Base-by-base conservation (phyloP, 1,139 yeast species). In the Geotrichum citri-aurantii region DNA sequence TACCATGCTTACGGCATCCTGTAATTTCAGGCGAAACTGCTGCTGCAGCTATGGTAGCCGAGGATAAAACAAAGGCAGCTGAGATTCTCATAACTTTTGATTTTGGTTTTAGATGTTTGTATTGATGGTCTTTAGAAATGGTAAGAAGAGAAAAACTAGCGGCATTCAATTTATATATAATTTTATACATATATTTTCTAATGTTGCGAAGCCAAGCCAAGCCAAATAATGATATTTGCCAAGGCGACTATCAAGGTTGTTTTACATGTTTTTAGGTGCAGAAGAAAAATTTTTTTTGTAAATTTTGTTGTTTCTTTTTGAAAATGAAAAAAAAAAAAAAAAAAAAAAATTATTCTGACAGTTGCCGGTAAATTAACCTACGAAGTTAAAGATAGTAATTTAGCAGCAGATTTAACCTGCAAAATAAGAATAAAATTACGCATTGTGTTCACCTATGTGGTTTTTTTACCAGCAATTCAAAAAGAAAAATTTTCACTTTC, bases 1-100 rank as follows among this genome's bases (percentile, higher is more conserved):
- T 31, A 14, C 29, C 54, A 24, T 50, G 54, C 14, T 27, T 27
- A 8, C 37, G 54, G 29, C 54, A 50, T n/a, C 44, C 37, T 19
- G 54, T 50, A n/a, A 50, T 23, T 29, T 33, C 42, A 19, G 52
- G 23, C 4, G 52, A 19, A 29, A 29, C 26, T 4, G 46, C 27
- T 29, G 44, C 44, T 14, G 21, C 17, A 7, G 14, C 44, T 7
- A 37, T 37, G 7, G 44, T 37, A 37, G 44, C 44, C 44, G 21
- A 37, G 14, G 44, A 37, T n/a, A 37, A 19, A 11, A 37, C 4
- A 37, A 37, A n/a, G 1, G 21, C 44, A 37, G 17, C 44, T 37
- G 19, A 17, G 10, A n/a, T 37, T 37, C 8, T 37, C 44, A 37
- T 37, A 19, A n/a, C n/a, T n/a, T n/a, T n/a, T 2, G 10, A 26